Conservation (phyloP, 768 basidiomycete species). For the Guyanaporus albipodus region DNA sequence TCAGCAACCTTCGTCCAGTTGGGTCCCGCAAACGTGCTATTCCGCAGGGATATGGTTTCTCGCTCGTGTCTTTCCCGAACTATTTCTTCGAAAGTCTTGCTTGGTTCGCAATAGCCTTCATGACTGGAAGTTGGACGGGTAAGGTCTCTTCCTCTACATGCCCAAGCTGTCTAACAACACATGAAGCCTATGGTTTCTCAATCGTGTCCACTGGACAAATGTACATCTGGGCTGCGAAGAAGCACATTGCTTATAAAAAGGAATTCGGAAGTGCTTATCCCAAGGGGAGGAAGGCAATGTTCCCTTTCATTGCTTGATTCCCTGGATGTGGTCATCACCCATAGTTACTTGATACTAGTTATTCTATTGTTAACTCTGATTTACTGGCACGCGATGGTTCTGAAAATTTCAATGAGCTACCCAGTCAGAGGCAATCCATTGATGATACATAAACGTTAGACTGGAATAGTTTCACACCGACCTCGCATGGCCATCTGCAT, state of each 20-base stretch:
- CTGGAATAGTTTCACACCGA: background rate
- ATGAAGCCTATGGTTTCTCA: conserved; percentile 60
- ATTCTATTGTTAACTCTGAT: too few species aligned
- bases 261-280: conserved; percentile 91
- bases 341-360: background rate
- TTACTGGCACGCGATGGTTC: too few species aligned
- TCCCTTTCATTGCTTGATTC: conserved; percentile 57
- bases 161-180: background rate
- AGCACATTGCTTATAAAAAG: conserved; percentile 84
- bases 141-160: conserved; percentile 25
- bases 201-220: conserved; percentile 62
- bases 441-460: too few species aligned
- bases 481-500: conserved; percentile 76
- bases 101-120: conserved; percentile 65
- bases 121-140: conserved; percentile 81
- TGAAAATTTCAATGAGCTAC: too few species aligned
- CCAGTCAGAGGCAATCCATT: too few species aligned
- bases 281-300: conserved; percentile 65
- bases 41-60: conserved; percentile 91
- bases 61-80: conserved; percentile 84
- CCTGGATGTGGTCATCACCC: too few species aligned
- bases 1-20: conserved; percentile 78
- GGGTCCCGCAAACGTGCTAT: conserved; percentile 79
- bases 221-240: conserved; percentile 86
- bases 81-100: conserved; percentile 87